Evolutionary conservation across 2,329 filamentous ascomycete species (phyloP).

Genomic region (Clonostachys byssicola): DNA sequence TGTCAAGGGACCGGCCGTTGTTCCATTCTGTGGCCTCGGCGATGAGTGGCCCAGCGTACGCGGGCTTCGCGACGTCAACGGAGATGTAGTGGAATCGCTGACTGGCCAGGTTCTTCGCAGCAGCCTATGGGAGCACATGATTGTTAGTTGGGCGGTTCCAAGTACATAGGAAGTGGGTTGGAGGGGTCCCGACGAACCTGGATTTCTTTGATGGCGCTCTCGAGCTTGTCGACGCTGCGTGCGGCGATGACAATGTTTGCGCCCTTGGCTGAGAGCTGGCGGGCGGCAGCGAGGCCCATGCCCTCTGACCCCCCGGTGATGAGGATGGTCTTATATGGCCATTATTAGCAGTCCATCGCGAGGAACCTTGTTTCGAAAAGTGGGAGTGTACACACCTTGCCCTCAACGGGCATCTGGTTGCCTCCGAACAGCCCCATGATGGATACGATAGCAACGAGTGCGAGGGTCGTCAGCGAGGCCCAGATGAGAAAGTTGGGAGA

Average conservation of each 20-base stretch:
- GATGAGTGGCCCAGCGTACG: conserved; percentile 68
- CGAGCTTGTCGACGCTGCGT: conserved; percentile 71
- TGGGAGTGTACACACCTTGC: conserved; percentile 56
- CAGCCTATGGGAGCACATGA: conserved; percentile 37
- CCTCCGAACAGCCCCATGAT: conserved; percentile 65
- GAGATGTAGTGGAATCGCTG: conserved; percentile 83
- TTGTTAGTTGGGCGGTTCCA: background rate
- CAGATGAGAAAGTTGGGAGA: no score
- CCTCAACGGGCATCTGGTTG: conserved; percentile 79
- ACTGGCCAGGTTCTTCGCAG: conserved; percentile 57
- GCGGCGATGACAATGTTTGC: conserved; percentile 85
- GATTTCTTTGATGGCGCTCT: conserved; percentile 62
- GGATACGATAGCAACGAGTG: conserved; percentile 26
- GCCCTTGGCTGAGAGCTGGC: conserved; percentile 74
- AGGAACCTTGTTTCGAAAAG: background rate
- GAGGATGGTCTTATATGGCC: conserved; percentile 58
- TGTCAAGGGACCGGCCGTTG: conserved; percentile 65
- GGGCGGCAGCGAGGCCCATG: conserved; percentile 75
- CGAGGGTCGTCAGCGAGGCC: conserved; percentile 14
- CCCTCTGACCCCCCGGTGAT: conserved; percentile 92
- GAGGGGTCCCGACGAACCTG: conserved; percentile 36
- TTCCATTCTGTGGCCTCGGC: conserved; percentile 77
- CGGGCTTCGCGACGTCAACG: conserved; percentile 71
- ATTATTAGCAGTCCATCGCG: conserved; percentile 1
- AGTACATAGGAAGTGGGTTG: conserved; percentile 1